phyloP scores from a whole-genome alignment of 257 asterid genomes.

The Solanum lycopersicoides region DNA sequence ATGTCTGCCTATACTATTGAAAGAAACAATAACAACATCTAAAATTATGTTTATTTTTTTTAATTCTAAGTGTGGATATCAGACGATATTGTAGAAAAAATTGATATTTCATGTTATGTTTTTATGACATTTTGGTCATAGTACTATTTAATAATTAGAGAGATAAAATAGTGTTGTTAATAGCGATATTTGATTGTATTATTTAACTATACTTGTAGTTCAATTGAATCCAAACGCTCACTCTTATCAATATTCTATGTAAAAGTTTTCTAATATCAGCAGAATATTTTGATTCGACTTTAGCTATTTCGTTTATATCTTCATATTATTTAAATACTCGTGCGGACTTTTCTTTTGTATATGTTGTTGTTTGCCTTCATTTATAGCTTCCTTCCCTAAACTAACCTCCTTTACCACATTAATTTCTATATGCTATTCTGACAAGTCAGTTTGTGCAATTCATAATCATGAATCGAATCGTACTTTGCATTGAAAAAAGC shows the following conservation, averaged over 20 bases:
- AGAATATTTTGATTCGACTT: neutral
- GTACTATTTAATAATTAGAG: neutral
- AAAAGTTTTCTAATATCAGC: neutral
- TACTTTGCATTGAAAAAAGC: too few species aligned
- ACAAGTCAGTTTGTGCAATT: neutral
- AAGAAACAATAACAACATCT: neutral
- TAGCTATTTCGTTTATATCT: too few species aligned
- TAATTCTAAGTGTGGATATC: neutral
- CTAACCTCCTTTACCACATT: too few species aligned
- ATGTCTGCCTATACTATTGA: neutral
- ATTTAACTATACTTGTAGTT: neutral
- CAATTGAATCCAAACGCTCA: neutral
- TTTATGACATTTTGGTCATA: neutral
- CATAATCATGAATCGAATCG: neutral
- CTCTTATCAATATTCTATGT: neutral
- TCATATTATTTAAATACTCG: neutral
- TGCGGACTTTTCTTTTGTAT: neutral
- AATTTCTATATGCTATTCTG: too few species aligned
- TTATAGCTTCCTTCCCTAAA: neutral
- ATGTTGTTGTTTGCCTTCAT: neutral
- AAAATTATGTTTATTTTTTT: neutral
- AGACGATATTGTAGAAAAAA: neutral
- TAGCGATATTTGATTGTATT: neutral
- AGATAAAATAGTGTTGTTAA: neutral
- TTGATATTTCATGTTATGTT: neutral